Percentiles rank a stretch among this genome's conserved stretches.
Evolutionary conservation across 495 filamentous ascomycete species (phyloP).

Genomic region (Tuber melanosporum): DNA sequence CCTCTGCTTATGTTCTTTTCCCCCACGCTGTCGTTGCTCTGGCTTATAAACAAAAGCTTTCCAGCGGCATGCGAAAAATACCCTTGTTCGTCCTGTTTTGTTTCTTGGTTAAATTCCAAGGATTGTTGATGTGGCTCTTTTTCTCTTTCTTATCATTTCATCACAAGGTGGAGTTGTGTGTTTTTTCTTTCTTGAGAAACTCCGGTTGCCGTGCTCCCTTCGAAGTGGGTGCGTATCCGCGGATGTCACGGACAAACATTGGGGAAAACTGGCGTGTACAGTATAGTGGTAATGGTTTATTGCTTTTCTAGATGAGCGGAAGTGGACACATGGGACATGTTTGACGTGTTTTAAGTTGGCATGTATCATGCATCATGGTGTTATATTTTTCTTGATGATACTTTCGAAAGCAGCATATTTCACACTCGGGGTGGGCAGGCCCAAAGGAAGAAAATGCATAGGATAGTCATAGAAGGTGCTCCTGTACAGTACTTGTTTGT

Average conservation of each 20-base stretch:
- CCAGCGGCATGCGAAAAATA: slow-evolving; percentile 7
- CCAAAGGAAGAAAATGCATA: too few species aligned
- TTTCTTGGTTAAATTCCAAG: background rate
- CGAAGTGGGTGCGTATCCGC: background rate
- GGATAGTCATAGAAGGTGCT: too few species aligned
- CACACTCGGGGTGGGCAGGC: too few species aligned
- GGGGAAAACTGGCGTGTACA: background rate
- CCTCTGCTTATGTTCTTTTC: background rate
- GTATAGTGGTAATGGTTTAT: background rate
- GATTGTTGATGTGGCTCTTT: background rate
- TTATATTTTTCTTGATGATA: too few species aligned
- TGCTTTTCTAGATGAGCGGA: background rate
- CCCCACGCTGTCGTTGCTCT: background rate
- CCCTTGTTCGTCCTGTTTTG: background rate
- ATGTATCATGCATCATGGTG: too few species aligned
- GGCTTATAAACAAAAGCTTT: slow-evolving; percentile 7
- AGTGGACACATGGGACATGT: background rate
- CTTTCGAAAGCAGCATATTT: too few species aligned
- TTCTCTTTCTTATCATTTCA: background rate
- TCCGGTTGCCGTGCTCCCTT: background rate
- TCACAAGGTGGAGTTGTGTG: background rate
- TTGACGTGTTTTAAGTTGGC: background rate
- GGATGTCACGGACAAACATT: background rate
- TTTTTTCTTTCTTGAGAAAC: background rate
- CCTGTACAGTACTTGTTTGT: too few species aligned